Conservation (phyloP, 805 yeast genomes). For the Torulaspora indica region DNA sequence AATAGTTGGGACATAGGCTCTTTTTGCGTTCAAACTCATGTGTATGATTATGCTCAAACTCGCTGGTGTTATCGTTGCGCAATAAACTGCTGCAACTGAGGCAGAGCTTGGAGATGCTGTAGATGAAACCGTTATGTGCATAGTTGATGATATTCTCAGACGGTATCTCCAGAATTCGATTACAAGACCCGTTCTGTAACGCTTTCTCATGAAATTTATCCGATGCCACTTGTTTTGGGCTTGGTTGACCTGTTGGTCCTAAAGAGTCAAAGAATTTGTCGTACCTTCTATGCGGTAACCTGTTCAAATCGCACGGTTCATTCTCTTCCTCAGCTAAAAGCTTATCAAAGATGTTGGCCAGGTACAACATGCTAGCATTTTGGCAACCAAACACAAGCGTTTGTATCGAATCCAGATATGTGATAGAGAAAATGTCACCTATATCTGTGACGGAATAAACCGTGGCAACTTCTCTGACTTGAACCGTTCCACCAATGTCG, state of each 20-base stretch:
- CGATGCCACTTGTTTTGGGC: constrained; percentile 25
- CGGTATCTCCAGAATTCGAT: constrained; percentile 59
- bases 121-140: constrained; percentile 90
- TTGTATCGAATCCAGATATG: constrained; percentile 56
- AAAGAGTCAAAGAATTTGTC: constrained; percentile 85
- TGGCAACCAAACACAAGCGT: constrained; percentile 85
- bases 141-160: constrained; percentile 61
- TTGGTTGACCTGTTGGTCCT: constrained; percentile 66
- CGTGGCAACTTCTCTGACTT: constrained; percentile 52
- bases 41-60: constrained; percentile 5
- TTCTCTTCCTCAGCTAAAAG: constrained; percentile 14
- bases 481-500: constrained; percentile 14
- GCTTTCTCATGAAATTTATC: constrained; percentile 8
- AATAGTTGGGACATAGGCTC: not conserved
- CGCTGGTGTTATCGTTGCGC: constrained; percentile 1
- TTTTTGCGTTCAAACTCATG: constrained; percentile 13
- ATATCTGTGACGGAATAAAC: constrained; percentile 81
- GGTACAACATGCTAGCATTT: constrained; percentile 82
- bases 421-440: constrained; percentile 86
- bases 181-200: constrained; percentile 10
- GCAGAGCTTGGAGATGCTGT: constrained; percentile 46
- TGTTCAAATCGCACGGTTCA: constrained; percentile 32
- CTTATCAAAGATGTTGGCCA: constrained; percentile 38
- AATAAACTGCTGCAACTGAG: constrained; percentile 14
- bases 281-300: constrained; percentile 61